These are phyloP conservation scores for Nicotiana undulata DNA, from an alignment of 257 asterid species.

Conservation along the genomic window DNA sequence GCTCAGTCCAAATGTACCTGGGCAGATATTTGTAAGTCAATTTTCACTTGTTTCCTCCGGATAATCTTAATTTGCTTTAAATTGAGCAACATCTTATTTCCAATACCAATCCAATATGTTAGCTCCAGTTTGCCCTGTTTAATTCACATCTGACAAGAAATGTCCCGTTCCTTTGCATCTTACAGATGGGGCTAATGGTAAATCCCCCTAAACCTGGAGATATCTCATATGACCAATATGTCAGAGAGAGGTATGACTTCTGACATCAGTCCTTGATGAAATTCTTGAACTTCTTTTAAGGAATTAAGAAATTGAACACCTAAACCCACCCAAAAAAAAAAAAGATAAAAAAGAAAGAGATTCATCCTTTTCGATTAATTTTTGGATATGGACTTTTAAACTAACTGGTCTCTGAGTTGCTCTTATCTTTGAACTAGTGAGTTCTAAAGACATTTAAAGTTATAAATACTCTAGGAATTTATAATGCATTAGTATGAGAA, in stretches of 20 bases:
- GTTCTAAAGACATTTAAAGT: not conserved
- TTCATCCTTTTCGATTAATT: not conserved
- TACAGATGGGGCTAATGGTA: constrained; percentile 92
- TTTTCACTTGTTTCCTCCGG: not conserved
- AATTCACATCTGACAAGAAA: not conserved
- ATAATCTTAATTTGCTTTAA: not conserved
- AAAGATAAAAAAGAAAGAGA: not conserved
- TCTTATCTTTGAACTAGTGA: not conserved
- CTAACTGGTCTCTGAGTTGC: not conserved
- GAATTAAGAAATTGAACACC: not conserved
- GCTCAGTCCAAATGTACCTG: constrained; percentile 96
- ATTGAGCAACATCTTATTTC: not conserved
- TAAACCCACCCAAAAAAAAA: not conserved
- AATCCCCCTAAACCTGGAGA: constrained; percentile 92
- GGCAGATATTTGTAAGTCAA: constrained; percentile 82
- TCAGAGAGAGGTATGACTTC: constrained; percentile 61
- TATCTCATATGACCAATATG: constrained; percentile 74
- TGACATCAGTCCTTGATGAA: not conserved
- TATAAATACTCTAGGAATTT: not conserved
- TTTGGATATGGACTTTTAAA: not conserved
- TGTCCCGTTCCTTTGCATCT: constrained; percentile 15
- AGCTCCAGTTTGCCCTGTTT: not conserved
- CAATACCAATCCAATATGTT: not conserved
- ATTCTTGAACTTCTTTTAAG: not conserved
- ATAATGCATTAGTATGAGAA: not conserved